phyloP scores from a whole-genome alignment of 2,329 filamentous ascomycete species.

The Colletotrichum spinosum region DNA sequence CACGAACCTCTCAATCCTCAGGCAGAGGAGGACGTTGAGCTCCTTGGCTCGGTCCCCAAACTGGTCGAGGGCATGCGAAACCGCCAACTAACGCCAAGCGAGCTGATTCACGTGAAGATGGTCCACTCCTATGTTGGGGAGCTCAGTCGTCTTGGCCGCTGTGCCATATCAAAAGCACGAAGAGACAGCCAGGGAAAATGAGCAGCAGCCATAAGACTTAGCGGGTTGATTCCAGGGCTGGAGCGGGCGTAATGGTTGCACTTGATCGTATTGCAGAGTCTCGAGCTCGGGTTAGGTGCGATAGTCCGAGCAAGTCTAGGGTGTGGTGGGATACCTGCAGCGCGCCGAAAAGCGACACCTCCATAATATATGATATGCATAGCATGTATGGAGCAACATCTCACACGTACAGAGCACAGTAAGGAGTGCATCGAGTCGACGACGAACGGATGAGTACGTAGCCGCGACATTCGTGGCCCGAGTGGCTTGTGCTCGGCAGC shows the following conservation, averaged over 20 bases:
- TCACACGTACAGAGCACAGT: no score
- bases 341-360: no score
- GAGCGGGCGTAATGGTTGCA: no score
- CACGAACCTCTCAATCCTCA: conserved; percentile 57
- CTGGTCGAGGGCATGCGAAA: conserved; percentile 56
- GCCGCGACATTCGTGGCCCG: not conserved
- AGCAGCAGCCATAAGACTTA: not conserved
- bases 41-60: conserved; percentile 55
- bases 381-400: no score
- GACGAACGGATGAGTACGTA: no score
- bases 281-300: no score
- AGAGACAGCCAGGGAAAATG: not conserved
- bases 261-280: no score
- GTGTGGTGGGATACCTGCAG: no score
- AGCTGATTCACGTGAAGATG: conserved; percentile 53
- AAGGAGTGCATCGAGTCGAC: no score
- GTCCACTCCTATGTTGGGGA: conserved; percentile 58
- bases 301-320: no score
- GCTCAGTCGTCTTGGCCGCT: conserved; percentile 54
- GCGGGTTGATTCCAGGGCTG: no score
- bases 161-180: conserved; percentile 49
- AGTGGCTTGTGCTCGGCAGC: not conserved
- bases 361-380: no score
- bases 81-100: conserved; percentile 44
- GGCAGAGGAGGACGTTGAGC: conserved; percentile 57